These are phyloP conservation scores for Rhizophagus sp. DNA, from an alignment of 192 early-diverging fungal genomes.

Conservation along the genomic window DNA sequence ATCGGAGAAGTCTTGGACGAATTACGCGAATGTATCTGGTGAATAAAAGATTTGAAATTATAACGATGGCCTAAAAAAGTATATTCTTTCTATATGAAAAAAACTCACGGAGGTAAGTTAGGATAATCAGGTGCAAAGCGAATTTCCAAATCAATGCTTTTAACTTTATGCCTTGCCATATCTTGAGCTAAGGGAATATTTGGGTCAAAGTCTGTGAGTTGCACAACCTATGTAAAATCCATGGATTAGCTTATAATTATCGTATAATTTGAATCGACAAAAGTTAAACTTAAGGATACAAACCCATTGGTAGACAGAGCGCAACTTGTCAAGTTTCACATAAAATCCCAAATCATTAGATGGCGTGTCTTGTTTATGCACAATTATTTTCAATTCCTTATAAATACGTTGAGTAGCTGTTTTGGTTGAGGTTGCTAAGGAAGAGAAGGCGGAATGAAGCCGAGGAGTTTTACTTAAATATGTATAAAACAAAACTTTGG, in stretches of 20 bases:
- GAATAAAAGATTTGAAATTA: background rate
- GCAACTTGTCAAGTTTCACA: conserved; percentile 26
- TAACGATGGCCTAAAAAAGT: background rate
- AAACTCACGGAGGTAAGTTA: conserved; percentile 33
- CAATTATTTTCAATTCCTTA: conserved; percentile 28
- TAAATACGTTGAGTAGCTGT: conserved; percentile 33
- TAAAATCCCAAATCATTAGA: conserved; percentile 28
- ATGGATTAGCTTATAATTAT: background rate
- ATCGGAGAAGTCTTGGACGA: conserved; percentile 42
- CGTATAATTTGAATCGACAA: background rate
- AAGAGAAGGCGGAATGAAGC: background rate
- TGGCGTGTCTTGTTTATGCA: conserved; percentile 27
- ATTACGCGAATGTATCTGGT: conserved; percentile 43
- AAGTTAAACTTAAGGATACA: background rate
- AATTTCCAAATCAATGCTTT: conserved; percentile 35
- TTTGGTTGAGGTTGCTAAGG: conserved; percentile 23
- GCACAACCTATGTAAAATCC: conserved; percentile 21
- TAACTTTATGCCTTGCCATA: conserved; percentile 30
- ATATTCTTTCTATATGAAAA: background rate
- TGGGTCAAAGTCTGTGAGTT: conserved; percentile 36
- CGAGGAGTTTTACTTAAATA: background rate
- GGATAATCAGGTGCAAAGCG: conserved; percentile 38
- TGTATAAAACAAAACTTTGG: background rate
- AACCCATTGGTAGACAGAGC: conserved; percentile 36
- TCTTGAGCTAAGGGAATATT: conserved; percentile 32